Evolutionary conservation across 2,329 filamentous ascomycete genomes (phyloP).

Genomic region (Aspergillus uvarum): DNA sequence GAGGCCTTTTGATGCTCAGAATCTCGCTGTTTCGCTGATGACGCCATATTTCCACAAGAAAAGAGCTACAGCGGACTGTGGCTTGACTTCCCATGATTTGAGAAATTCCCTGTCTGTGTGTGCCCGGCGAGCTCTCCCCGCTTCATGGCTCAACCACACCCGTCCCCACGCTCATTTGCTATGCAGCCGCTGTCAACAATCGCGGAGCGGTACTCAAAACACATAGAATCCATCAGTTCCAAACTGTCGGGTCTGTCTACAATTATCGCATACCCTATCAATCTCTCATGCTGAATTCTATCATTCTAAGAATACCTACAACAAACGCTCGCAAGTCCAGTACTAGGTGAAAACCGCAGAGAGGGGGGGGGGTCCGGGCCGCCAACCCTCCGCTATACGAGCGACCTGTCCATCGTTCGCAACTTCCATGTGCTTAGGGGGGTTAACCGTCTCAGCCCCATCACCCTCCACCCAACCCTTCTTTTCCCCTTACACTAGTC

Average conservation of each 20-base stretch:
- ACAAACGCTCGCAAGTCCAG: not conserved
- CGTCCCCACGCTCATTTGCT: constrained; percentile 10
- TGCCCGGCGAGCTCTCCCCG: not conserved
- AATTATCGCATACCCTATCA: constrained; percentile 1
- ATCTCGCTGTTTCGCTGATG: not conserved
- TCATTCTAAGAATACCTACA: constrained; percentile 16
- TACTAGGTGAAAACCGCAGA: not conserved
- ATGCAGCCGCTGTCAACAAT: constrained; percentile 14
- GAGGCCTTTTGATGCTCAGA: not conserved
- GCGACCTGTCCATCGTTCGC: not conserved
- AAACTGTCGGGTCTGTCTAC: constrained; percentile 19
- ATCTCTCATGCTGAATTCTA: constrained; percentile 6
- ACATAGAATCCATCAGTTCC: constrained; percentile 9
- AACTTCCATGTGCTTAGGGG: not conserved
- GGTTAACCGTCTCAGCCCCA: not conserved
- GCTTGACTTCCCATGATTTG: not conserved
- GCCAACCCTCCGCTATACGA: not conserved
- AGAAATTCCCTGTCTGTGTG: not conserved
- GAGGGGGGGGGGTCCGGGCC: not conserved
- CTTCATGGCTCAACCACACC: not conserved
- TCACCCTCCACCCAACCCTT: too few relatives aligned
- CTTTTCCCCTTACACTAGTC: not conserved
- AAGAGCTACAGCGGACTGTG: not conserved
- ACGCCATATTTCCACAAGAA: not conserved
- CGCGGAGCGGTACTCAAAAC: constrained; percentile 15